Conservation (phyloP, 108 stramenopile species). For the Cyclotella baltica region DNA sequence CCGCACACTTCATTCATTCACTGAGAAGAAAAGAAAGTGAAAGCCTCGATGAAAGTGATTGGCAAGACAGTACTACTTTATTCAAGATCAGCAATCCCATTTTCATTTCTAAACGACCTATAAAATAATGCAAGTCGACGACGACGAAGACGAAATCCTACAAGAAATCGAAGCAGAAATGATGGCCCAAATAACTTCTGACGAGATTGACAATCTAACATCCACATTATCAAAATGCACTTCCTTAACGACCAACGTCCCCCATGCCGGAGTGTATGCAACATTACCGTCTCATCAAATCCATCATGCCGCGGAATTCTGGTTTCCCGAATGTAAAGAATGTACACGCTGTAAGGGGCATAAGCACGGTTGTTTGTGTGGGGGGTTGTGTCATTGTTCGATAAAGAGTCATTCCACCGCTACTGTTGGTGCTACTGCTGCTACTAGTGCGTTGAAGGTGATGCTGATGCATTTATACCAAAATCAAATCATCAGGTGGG, state of each 20-base stretch:
- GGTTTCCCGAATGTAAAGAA: slow-evolving; percentile 64
- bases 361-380: slow-evolving; percentile 58
- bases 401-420: not conserved
- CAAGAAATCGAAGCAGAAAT: slow-evolving; percentile 24
- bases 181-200: not conserved
- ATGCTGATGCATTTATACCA: no score
- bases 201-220: slow-evolving; percentile 8
- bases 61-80: no score
- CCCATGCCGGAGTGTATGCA: not conserved
- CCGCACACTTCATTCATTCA: no score
- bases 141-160: slow-evolving; percentile 22
- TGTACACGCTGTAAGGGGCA: slow-evolving; percentile 60
- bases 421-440: not conserved
- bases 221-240: no score
- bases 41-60: no score
- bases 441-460: not conserved
- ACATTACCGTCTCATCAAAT: slow-evolving; percentile 37
- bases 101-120: no score
- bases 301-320: slow-evolving; percentile 54
- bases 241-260: not conserved
- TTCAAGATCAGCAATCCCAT: no score
- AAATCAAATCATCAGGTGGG: no score
- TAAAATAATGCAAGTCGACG: no score
- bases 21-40: no score
- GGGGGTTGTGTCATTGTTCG: slow-evolving; percentile 6